Evolutionary conservation across 805 yeast genomes (phyloP), one percentile per base, ranked within the genome.

Genomic region (Metschnikowia chrysomelidarum): DNA sequence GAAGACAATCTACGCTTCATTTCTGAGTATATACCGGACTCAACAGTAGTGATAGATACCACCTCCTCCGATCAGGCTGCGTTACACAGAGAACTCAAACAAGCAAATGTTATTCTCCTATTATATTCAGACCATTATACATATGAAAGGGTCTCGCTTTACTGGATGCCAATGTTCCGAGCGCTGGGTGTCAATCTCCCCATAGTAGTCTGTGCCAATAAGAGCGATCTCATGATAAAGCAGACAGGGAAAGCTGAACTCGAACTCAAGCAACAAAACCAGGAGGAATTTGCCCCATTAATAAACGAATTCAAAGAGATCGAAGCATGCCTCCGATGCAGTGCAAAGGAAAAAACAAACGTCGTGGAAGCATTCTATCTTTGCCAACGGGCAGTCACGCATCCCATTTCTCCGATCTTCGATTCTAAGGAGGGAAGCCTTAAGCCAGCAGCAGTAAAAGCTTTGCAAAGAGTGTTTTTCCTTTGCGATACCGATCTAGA

Each of bases 131-230:
- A 89, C 53, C 95, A 88, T 52, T 93, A 88, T 54, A 87, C 98
- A 0, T 93, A 88, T 55, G 98, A 93, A 56, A 71, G 98, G 30
- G 78, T 93, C 4, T 80, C 96, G 2, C 66, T 91, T 16, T 88
- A 88, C 57, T 93, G 99, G 99, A 81, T 93, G 75, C 93, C 94
- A 33, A 75, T 82, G 69, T 82, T 93, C 51, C 71, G 99, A 43
- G 86, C 95, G 0, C 70, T 87, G 73, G 99, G 98, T 3, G 87
- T 91, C 38, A 93, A 93, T 53, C 59, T 91, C 10, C 98, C 99
- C 0, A 81, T 93, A n/a, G 87, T 93, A 1, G 64, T 93, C 2
- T 83, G 95, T 59, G 88, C 89, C 36, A 93, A 88, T 59, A 88
- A 87, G 51, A 71, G 80, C 13, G 94, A 85, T 38, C 53, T 38